Conservation (phyloP, 2,329 filamentous ascomycete genomes). For the Ophiostoma tasmaniense region DNA sequence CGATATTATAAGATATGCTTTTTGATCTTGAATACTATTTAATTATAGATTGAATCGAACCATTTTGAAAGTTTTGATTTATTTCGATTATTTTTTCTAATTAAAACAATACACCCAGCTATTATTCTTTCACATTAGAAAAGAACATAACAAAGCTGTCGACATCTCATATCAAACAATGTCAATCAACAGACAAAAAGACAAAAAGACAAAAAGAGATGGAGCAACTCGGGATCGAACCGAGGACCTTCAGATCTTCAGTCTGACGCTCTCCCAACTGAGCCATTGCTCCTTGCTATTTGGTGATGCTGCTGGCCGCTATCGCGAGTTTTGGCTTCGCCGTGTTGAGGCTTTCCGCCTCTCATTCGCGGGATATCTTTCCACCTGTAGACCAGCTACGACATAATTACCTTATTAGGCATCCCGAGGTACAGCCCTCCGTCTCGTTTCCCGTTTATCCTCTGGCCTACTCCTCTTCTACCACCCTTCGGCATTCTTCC, state of each 20-base stretch:
- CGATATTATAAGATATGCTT: no score
- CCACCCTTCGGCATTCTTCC: neutral
- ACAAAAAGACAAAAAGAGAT: neutral
- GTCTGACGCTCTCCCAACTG: constrained; percentile 2
- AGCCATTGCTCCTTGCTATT: neutral
- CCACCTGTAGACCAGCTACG: neutral
- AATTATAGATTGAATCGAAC: no score
- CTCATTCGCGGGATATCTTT: neutral
- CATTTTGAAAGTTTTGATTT: no score
- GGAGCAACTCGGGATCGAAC: constrained; percentile 2
- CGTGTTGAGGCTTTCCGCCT: neutral
- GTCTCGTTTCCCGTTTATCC: neutral
- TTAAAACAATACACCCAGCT: no score
- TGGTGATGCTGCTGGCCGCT: neutral
- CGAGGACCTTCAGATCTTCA: constrained; percentile 3
- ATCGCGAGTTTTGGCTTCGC: neutral
- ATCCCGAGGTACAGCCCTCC: neutral
- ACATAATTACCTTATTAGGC: neutral
- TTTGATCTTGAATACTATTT: no score
- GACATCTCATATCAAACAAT: no score
- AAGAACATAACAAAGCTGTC: no score
- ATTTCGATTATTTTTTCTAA: no score
- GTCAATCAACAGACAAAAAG: no score
- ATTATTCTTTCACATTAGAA: no score
- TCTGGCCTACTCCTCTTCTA: no score